Base-by-base conservation (phyloP, 192 early-diverging fungal species). In the Dimargaris verticillata region DNA sequence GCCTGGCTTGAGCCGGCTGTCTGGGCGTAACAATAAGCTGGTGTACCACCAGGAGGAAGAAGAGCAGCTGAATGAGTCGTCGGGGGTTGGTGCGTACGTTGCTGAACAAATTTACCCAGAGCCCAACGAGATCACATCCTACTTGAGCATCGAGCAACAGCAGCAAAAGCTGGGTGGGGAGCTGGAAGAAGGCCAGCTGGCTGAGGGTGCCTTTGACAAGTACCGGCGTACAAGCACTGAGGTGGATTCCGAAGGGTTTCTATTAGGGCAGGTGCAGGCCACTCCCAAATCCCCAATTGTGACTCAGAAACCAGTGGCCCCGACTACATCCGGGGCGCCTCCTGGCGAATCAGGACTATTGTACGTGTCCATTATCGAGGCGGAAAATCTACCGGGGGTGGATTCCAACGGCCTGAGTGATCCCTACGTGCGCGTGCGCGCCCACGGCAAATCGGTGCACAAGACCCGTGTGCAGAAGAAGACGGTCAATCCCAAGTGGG, bases 391-490 rank as follows among this genome's bases (percentile, higher is more conserved):
- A 15, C 76, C 76, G 59, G 75, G 74, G 1, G 77, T 81, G 5
- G 84, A 87, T 64, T 59, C 62, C 28, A 63, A 68, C 49, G 80
- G 80, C 22, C 78, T 80, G 6, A 86, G 85, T 55, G 83, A 87
- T 61, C 85, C 87, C 22, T 89, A 80, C 64, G 80, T 83, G 17
- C 79, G 73, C 45, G 73, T 84, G 26, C 62, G 71, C 38, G 69
- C 79, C 22, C 80, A 82, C 58, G 72, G 65, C 44, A 87, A 83
- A 53, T 75, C 67, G 22, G 53, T 90, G 15, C 62, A 69, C 65
- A 88, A 88, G 67, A 89, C 86, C 12, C 65, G 72, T 42, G 71
- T 77, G 6, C 74, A 81, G 53, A 88, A 89, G 71, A 87, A 87
- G 66, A 85, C 73, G 12, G 53, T 82, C 14, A 66, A 77, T 9